Evolutionary conservation across 202 grass and related monocot species (phyloP).

Genomic region (Zizania palustris): DNA sequence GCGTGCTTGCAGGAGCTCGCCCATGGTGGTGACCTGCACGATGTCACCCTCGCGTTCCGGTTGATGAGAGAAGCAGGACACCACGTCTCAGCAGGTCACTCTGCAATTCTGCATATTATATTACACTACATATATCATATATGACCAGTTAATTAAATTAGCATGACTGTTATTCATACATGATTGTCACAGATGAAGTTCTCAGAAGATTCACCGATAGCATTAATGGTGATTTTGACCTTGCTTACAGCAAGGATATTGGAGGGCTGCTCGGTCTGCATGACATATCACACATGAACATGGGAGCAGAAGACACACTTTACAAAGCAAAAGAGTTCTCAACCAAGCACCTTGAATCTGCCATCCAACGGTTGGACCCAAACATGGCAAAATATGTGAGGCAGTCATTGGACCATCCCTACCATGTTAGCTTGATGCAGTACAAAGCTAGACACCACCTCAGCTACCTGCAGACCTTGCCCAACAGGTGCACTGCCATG

Average conservation of each 20-base stretch:
- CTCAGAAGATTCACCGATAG: constrained; percentile 36
- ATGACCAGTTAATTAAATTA: too few relatives aligned
- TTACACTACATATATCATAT: too few relatives aligned
- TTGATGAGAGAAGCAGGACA: constrained; percentile 46
- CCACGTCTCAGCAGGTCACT: constrained; percentile 46
- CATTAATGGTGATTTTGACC: constrained; percentile 46
- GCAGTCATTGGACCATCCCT: constrained; percentile 60
- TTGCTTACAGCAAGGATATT: constrained; percentile 44
- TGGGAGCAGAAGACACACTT: constrained; percentile 41
- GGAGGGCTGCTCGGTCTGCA: constrained; percentile 56
- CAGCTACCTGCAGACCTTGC: constrained; percentile 26
- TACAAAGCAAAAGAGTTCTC: constrained; percentile 67
- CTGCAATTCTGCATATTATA: too few relatives aligned
- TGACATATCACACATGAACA: constrained; percentile 60
- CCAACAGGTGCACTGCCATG: constrained; percentile 7
- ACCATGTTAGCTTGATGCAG: constrained; percentile 58
- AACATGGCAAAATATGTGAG: constrained; percentile 43
- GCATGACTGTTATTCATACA: too few relatives aligned
- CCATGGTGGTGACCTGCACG: constrained; percentile 29
- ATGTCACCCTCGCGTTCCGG: constrained; percentile 44
- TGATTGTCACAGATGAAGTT: constrained; percentile 46
- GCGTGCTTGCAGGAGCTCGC: constrained; percentile 2
- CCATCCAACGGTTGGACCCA: constrained; percentile 30
- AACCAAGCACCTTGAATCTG: constrained; percentile 33
- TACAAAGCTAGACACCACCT: constrained; percentile 66